Evolutionary conservation across 495 filamentous ascomycete species (phyloP).

Genomic region (Parmelia sp.): DNA sequence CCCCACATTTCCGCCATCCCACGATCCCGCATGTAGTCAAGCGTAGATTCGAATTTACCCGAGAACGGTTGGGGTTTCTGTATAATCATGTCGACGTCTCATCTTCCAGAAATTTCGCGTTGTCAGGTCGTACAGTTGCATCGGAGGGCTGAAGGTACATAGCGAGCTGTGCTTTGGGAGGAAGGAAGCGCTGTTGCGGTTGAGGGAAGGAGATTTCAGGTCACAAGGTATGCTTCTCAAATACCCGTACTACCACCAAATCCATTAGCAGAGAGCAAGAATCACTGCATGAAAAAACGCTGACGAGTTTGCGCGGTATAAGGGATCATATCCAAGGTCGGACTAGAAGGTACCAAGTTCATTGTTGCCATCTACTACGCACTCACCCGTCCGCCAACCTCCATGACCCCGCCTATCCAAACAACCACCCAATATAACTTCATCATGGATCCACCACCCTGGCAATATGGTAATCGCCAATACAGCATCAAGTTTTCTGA

Average conservation of each 20-base stretch:
- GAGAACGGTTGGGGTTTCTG: constrained; percentile 10
- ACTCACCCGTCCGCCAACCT: constrained; percentile 14
- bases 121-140: constrained; percentile 8
- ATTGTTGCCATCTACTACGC: constrained; percentile 2
- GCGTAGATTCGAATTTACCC: constrained; percentile 12
- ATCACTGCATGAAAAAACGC: background rate
- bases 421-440: background rate
- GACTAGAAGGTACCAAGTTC: constrained; percentile 13
- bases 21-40: constrained; percentile 17
- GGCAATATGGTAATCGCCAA: constrained; percentile 20
- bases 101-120: constrained; percentile 13
- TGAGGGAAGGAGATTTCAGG: constrained; percentile 22
- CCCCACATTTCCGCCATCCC: constrained; percentile 5
- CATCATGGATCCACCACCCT: constrained; percentile 10
- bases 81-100: constrained; percentile 11
- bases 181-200: constrained; percentile 27
- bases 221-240: constrained; percentile 13
- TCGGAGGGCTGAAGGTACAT: constrained; percentile 15
- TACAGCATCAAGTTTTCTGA: constrained; percentile 20
- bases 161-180: constrained; percentile 21
- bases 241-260: constrained; percentile 1
- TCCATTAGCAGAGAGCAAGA: background rate
- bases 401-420: background rate
- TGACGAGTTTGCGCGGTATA: background rate
- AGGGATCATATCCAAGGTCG: constrained; percentile 9